Evolutionary conservation across 1,139 yeast species (phyloP), one percentile per base, ranked within the genome.

Genomic region (Nematodospora anomalae): DNA sequence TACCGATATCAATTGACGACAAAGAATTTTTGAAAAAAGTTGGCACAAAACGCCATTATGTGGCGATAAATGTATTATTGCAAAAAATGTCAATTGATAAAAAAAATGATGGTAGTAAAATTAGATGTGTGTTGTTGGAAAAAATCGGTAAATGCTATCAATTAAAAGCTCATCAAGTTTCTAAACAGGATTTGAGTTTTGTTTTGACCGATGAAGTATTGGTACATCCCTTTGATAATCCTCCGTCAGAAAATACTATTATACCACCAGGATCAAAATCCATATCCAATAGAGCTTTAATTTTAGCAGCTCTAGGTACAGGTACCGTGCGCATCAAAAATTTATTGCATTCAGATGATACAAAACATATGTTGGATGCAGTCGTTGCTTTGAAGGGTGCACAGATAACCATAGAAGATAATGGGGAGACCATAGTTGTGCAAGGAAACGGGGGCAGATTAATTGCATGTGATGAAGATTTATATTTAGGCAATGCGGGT

Each of bases 211-310:
- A 87, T 50, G 95, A 89, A 57, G 74, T 83, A 7, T 51, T 76
- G 30, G 95, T 90, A 16, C 71, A 64, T 47, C 78, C 83, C 33
- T 79, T 81, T 51, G 61, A 60, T 14, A 37, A 53, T 9, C 44
- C 50, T 4, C 76, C 80, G 3, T 46, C 62, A 13, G 62, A 74
- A 25, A 76, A 68, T 36, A 67, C 67, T 2, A 71, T 92, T 30
- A 70, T 73, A 18, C 98, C 98, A 18, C 99, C 99, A 8, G 99
- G 99, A 1, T 92, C 97, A 4, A 92, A 92, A 59, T 90, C 97
- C 3, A 92, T 92, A 44, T 89, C 97, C 10, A 92, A 92, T 58
- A 80, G 99, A 58, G 98, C 97, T 6, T 73, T 92, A 46, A 79
- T 92, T 14, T 70, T 92, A 47, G 97, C 98, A 31, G 95, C 98